Conservation (phyloP, 2,329 filamentous ascomycete species). For the Pestalotiopsis sp. region DNA sequence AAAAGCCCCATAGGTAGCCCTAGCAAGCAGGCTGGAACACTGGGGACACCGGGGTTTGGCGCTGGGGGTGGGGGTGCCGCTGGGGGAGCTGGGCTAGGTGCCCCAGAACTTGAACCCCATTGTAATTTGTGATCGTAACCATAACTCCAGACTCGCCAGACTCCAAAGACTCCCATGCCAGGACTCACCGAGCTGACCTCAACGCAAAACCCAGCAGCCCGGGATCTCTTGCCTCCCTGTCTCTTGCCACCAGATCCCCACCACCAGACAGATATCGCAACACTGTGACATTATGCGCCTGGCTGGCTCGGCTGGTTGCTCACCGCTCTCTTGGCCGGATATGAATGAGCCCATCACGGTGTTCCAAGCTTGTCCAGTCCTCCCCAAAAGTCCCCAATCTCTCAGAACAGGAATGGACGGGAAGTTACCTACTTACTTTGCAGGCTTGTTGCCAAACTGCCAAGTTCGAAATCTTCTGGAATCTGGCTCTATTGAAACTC, state of each 20-base stretch:
- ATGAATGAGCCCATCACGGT: background rate
- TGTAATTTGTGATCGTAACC: background rate
- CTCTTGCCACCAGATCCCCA: background rate
- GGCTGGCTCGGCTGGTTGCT: background rate
- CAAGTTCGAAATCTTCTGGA: background rate
- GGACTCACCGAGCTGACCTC: background rate
- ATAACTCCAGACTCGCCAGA: background rate
- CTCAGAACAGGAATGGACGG: background rate
- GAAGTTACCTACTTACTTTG: background rate
- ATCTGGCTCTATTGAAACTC: background rate
- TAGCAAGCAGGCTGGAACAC: background rate
- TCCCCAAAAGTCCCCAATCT: background rate
- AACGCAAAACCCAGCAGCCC: background rate
- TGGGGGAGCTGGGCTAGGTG: background rate
- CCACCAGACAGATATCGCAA: background rate
- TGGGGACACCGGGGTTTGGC: background rate
- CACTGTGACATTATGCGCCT: background rate
- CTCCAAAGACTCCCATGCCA: background rate
- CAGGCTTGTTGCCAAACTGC: background rate
- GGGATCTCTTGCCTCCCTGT: background rate
- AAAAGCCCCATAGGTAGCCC: background rate
- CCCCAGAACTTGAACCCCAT: background rate
- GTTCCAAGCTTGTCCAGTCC: background rate
- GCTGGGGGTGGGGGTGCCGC: background rate
- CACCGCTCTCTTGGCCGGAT: background rate